These are phyloP conservation scores for Silene vulgaris DNA, from an alignment of 179 eudicot genomes.

Conservation along the genomic window DNA sequence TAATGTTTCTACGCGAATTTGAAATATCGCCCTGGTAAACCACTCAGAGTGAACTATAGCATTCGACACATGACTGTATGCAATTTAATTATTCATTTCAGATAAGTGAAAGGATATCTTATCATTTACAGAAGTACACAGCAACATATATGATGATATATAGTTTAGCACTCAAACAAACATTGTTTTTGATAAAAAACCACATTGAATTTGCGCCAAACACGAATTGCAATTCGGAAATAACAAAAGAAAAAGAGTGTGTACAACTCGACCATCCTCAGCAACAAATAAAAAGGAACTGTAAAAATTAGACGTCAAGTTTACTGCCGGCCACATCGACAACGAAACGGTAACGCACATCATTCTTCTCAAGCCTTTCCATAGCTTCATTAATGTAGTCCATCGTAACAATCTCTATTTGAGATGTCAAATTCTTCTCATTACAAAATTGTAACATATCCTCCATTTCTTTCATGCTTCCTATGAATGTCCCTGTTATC, in stretches of 20 bases:
- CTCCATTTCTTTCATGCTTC: conserved; percentile 86
- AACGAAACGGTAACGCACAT: conserved; percentile 83
- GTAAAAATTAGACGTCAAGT: conserved; percentile 25
- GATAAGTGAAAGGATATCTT: too few relatives aligned
- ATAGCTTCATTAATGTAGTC: conserved; percentile 77
- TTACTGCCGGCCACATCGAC: conserved; percentile 83
- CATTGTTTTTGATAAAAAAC: too few relatives aligned
- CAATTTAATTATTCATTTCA: too few relatives aligned
- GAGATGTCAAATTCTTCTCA: conserved; percentile 58
- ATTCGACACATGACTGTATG: too few relatives aligned
- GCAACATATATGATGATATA: too few relatives aligned
- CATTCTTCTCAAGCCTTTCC: conserved; percentile 88
- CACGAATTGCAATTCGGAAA: neutral
- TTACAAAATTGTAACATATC: conserved; percentile 77
- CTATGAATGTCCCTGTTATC: conserved; percentile 80
- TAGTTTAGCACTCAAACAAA: too few relatives aligned
- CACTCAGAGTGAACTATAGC: too few relatives aligned
- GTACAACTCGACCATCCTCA: neutral
- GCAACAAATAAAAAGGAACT: neutral
- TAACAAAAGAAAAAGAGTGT: neutral
- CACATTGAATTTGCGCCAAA: neutral
- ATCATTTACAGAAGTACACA: too few relatives aligned
- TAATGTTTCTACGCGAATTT: too few relatives aligned
- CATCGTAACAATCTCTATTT: conserved; percentile 80
- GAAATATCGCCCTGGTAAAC: too few relatives aligned